phyloP scores from a whole-genome alignment of 495 filamentous ascomycete genomes.

The Bacidia gigantensis region DNA sequence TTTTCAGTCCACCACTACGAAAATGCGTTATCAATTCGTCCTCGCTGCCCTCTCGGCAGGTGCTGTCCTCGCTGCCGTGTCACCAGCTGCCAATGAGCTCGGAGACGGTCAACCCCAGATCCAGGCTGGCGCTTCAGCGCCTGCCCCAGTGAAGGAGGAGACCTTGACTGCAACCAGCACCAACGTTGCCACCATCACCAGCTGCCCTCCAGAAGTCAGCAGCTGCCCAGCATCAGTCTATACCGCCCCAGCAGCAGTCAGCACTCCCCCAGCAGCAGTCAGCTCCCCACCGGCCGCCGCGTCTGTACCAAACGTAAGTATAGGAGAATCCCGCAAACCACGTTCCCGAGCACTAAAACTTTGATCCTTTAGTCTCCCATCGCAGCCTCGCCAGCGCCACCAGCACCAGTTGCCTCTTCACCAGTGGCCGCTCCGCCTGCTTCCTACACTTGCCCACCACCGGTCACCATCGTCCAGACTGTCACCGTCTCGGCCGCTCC shows the following conservation, averaged over 20 bases:
- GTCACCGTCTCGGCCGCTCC: conserved; percentile 11
- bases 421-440: conserved; percentile 12
- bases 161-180: conserved; percentile 41
- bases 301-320: conserved; percentile 3
- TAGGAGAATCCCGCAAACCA: background rate
- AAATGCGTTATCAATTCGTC: conserved; percentile 42
- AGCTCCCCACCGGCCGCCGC: background rate
- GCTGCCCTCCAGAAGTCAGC: conserved; percentile 41
- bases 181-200: conserved; percentile 42
- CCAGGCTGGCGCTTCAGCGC: conserved; percentile 1
- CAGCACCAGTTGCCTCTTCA: conserved; percentile 1
- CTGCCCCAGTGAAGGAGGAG: conserved; percentile 16
- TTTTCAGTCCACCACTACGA: conserved; percentile 21
- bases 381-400: conserved; percentile 12
- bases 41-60: conserved; percentile 37
- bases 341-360: conserved; percentile 7
- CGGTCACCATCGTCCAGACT: conserved; percentile 13
- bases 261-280: conserved; percentile 13
- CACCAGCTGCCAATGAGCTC: conserved; percentile 10
- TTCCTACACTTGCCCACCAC: conserved; percentile 11
- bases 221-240: conserved; percentile 20
- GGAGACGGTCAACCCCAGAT: conserved; percentile 18
- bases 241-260: conserved; percentile 9
- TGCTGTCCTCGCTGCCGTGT: conserved; percentile 12
- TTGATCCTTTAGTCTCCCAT: conserved; percentile 1